These are phyloP conservation scores for Wallacemonas rigidus DNA, from an alignment of 208 protist genomes.

Conservation along the genomic window DNA sequence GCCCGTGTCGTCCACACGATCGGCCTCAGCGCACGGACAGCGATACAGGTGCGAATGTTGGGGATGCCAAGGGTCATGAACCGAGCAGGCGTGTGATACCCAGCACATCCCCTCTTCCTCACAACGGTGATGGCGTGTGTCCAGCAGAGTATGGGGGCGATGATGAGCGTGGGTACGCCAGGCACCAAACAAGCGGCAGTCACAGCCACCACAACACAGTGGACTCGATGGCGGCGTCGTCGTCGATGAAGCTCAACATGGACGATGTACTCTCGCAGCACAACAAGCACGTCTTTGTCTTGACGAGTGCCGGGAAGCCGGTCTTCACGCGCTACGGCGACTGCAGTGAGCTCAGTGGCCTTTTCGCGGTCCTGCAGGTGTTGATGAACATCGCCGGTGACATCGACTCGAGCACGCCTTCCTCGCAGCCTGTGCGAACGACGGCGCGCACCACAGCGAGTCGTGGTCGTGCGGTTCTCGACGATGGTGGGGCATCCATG, in stretches of 20 bases:
- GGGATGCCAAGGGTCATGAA: too few species aligned
- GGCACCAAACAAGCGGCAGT: not conserved
- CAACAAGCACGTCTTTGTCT: constrained; percentile 79
- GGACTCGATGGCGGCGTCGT: not conserved
- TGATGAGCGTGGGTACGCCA: too few species aligned
- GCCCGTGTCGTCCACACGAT: too few species aligned
- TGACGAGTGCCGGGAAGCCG: constrained; percentile 87
- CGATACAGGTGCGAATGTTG: too few species aligned
- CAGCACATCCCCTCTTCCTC: too few species aligned
- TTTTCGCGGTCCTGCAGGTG: constrained; percentile 79
- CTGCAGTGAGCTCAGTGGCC: constrained; percentile 42
- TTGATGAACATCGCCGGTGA: constrained; percentile 46
- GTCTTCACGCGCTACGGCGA: constrained; percentile 77
- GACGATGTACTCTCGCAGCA: constrained; percentile 41
- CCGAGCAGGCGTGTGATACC: too few species aligned
- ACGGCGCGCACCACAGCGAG: too few species aligned
- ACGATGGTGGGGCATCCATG: not conserved
- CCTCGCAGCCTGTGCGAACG: not conserved
- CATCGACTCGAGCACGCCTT: not conserved
- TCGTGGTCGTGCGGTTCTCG: not conserved
- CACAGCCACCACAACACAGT: not conserved
- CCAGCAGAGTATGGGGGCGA: too few species aligned
- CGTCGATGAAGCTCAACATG: not conserved
- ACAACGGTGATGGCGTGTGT: too few species aligned
- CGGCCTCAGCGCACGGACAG: too few species aligned